Base-by-base conservation (phyloP, 2,329 filamentous ascomycete species). In the Fusarium proliferatum region DNA sequence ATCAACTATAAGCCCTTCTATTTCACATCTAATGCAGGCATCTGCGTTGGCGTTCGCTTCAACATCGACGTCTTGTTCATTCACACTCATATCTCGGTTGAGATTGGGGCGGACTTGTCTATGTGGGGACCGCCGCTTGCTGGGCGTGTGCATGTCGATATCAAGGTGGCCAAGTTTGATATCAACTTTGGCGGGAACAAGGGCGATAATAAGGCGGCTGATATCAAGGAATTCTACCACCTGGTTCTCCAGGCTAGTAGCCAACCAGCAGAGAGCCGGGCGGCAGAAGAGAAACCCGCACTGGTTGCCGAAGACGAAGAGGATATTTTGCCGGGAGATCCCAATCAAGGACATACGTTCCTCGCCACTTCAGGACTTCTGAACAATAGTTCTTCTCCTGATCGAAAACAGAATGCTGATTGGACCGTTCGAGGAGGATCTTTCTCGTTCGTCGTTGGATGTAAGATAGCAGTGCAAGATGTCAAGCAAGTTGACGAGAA, bases 141-240 rank as follows among this genome's bases (percentile, higher is more conserved):
- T 23, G 67, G 71, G 1, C 23, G 36, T 2, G 76, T 78, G 0
- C 76, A 79, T 16, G 71, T 80, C 19, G 74, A 80, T 48, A 69
- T 80, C 48, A 74, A 60, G 71, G 63, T 80, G 13, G 71, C 73
- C 23, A 61, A 64, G 10, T 79, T 80, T 38, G 58, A 77, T 41
- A 76, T 80, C 51, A 61, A 74, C 42, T 75, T 78, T 62, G 72
- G 75, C 2, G 8, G 36, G 0, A 19, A 28, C 9, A 41, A 21
- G 3, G 34, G 28, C 7, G 28, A 28, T 28, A 28, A 28, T 28
- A 28, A 28, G 8, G 8, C 8, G 13, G 34, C 26, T 1, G 17
- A 34, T 4, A 28, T 30, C 2, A 4, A 16, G 9, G 17, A 39
- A 4, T 41, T 55, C 7, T 41, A 28, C 6, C 9, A 17, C 3